Percentiles rank a stretch among this genome's conserved stretches.
These are phyloP conservation scores for Letharia lupina DNA, from an alignment of 495 filamentous ascomycete species.

Conservation along the genomic window DNA sequence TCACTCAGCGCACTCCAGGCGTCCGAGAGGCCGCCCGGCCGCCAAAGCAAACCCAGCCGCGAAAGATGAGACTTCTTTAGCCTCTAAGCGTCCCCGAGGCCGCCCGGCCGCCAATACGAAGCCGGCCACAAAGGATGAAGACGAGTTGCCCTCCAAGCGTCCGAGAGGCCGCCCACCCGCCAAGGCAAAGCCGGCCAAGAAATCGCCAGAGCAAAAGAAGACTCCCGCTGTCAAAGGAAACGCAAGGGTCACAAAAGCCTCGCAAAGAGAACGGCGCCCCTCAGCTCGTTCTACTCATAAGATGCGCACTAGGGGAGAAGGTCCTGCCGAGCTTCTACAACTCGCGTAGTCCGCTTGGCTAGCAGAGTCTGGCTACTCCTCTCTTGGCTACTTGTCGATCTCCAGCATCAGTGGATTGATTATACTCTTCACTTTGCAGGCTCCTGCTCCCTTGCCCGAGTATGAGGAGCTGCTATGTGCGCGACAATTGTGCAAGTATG, in stretches of 20 bases:
- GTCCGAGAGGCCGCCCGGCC: neutral
- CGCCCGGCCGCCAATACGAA: neutral
- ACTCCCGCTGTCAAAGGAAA: neutral
- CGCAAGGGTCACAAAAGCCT: neutral
- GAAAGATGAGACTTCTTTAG: neutral
- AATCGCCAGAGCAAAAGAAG: neutral
- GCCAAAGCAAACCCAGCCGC: neutral
- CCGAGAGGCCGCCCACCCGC: neutral
- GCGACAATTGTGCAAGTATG: too few species aligned
- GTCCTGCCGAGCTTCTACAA: neutral
- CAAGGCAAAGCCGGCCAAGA: neutral
- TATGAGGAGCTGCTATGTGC: neutral
- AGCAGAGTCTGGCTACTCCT: neutral
- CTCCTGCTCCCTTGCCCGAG: neutral
- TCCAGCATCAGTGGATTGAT: neutral
- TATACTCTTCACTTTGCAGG: neutral
- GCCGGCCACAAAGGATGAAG: neutral
- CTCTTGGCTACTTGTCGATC: neutral
- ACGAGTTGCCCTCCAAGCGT: neutral
- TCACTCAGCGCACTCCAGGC: neutral
- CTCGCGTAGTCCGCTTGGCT: neutral
- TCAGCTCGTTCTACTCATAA: neutral
- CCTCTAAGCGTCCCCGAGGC: neutral
- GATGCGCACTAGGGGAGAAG: neutral
- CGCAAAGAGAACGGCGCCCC: neutral